Evolutionary conservation across 805 yeast genomes (phyloP), one percentile per base, ranked within the genome.

Genomic region (Wickerhamiella kurtzmanii): DNA sequence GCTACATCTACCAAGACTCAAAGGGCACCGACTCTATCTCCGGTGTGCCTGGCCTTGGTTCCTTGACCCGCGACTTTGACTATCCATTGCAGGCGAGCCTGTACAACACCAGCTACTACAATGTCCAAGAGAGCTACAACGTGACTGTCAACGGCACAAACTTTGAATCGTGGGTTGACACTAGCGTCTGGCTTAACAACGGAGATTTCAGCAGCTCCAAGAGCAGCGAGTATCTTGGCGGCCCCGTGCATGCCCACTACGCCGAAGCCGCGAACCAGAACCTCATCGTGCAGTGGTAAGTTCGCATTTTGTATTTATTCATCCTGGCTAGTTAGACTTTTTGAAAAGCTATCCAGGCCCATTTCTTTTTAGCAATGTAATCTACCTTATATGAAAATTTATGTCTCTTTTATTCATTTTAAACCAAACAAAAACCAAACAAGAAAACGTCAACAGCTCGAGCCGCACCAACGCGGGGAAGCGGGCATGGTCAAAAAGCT

Each of bases 121-220:
- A 52, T 9, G 48, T 54, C 9, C 57, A 54, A 53, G 52, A 51
- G 43, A 39, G 44, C 6, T 51, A 49, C 45, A 40, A 45, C 18
- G 45, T 40, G 2, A 22, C 15, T 3, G 43, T 48, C 25, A 43
- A 44, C 15, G 36, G 22, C 28, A 18, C 41, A n/a, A 16, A 25
- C 6, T 47, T 48, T 37, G n/a, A 17, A 20, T 44, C 52, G 2
- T 54, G 58, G 58, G 44, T 54, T 20, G 55, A 54, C 46, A 37
- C 55, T 15, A 51, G 50, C 13, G n/a, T 16, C n/a, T 37, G 45
- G 16, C 32, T 37, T 40, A 17, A 20, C 16, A 18, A 41, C 13
- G 56, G 56, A 6, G 11, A 35, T 16, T 37, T 46, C 43, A 8
- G 16, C 28, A 9, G 22, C 5, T 15, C 53, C 3, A 22, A 41